Evolutionary conservation across 2,329 filamentous ascomycete genomes (phyloP), one percentile per base, ranked within the genome.

Genomic region (Phyllosticta paracitricarpa): DNA sequence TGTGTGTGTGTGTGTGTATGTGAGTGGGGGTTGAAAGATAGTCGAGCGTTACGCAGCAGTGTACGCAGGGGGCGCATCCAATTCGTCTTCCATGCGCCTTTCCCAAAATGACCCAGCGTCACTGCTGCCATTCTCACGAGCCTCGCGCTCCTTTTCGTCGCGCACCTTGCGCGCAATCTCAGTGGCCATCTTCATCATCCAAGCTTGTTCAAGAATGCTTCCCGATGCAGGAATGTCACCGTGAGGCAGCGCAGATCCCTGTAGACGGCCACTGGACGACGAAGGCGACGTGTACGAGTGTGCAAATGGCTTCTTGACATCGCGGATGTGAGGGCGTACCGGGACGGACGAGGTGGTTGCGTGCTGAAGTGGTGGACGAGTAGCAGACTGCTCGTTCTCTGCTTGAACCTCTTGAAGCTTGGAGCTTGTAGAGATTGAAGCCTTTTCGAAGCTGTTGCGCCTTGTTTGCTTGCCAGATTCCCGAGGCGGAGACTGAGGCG

Each of bases 171-270:
- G 81, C 40, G 91, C 91, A 68, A 97, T 93, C 74, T 97, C 94
- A 65, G 87, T 87, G 4, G 93, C 92, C 84, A 99, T 94, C 78
- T 96, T 94, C 78, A 88, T 85, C 76, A 94, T 88, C 89, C 89
- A 94, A 2, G 89, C 89, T 72, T 91, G 87, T 71, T 91, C 88
- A 26, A 90, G 78, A 56, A 91, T 89, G 19, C 79, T 79, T 14
- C 79, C 77, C 17, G 70, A 70, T 48, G 66, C 62, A 9, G 67
- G 64, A 14, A 56, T 35, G 51, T 62, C 48, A 22, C 33, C 35
- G 54, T 57, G 51, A 61, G 65, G 26, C 65, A 55, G 28, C 19
- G 63, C 54, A 14, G 59, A 62, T 48, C 53, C 58, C 22, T 62
- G 63, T 4, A 58, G 56, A 24, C 60, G 51, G 28, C 28, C 40